Evolutionary conservation across 148 eudicot species (phyloP), one percentile per base, ranked within the genome.

Genomic region (Cornus controversa): DNA sequence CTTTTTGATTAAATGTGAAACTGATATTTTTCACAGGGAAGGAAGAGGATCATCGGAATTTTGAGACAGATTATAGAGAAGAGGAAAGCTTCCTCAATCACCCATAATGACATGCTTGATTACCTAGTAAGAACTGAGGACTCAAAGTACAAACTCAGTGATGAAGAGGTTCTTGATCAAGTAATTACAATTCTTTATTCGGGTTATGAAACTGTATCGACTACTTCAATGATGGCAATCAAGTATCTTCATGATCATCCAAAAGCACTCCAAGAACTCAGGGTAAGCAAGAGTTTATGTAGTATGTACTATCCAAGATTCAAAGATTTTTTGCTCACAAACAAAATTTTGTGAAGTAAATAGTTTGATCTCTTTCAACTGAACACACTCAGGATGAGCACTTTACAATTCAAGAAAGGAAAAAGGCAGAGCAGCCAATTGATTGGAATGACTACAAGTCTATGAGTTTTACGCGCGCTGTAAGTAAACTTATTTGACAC

Each of bases 211-310:
- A 92, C 98, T 34, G 94, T 92, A 10, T 92, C 97, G 9, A 92
- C 91, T 31, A 94, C 97, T 72, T 82, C 96, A 25, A 94, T 94
- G 98, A 92, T 94, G 98, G 96, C 92, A 60, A 86, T 92, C 75
- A 94, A 94, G 85, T 92, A 92, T 80, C 93, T 94, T n/a, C 94
- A 91, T 88, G 92, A 94, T 87, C 91, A 92, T 80, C 98, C 93
- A 47, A 82, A 75, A 80, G 96, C 82, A 71, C 91, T 94, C 78
- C 70, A 94, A 47, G 83, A 94, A 66, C 85, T 94, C 22, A 86
- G 91, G 81, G 98, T 94, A 69, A 63, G 83, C 31, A 60, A 57
- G 5, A 8, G 15, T 26, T 69, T 45, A 10, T 45, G 18, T 27
- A 45, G 65, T 45, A 10, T 45, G 18, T 27, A 45, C 14, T 70